Base-by-base conservation (phyloP, 345 rosid species). In the Citrus mangshanensis region DNA sequence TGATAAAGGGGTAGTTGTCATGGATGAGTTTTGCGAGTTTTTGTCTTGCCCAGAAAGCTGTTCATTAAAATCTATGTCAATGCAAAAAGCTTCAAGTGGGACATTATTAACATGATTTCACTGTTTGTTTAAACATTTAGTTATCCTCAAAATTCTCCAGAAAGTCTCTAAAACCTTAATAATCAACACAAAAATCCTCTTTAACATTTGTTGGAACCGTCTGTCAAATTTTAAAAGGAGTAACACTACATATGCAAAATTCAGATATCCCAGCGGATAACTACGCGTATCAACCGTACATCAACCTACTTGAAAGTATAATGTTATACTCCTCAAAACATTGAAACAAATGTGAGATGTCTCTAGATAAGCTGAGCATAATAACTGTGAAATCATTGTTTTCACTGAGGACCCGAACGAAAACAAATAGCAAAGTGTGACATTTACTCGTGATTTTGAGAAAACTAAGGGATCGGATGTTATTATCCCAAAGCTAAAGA, bases 21-120 rank as follows among this genome's bases (percentile, higher is more conserved):
- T 63, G 22, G 80, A 40, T 68, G 56, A 72, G 74, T 81, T 89
- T 24, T 83, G 84, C 1, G 87, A 75, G 14, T 81, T 72, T 79
- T 90, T 96, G 80, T 94, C 99, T 82, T 90, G 95, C 74, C 98
- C 97, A 62, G 97, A 96, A 79, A 93, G 90, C 98, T 93, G 89
- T 77, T 73, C 58, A 78, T 54, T 0, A 69, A 64, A 64, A 3
- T 21, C 32, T 65, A 35, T 37, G 25, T 78, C 78, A 79, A 42
- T 18, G 66, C 40, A n/a, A 72, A 68, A 76, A 14, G n/a, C 38
- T 30, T 42, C 60, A 9, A 75, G 42, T 7, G 7, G 22, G 61
- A 35, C 7, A 40, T 28, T 34, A 28, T 6, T 22, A 74, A 22
- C 60, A 63, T 32, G 4, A 14, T n/a, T 25, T 21, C 68, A 46